These are phyloP conservation scores for Wickerhamomyces ciferrii DNA, from an alignment of 805 yeast species.

Conservation along the genomic window DNA sequence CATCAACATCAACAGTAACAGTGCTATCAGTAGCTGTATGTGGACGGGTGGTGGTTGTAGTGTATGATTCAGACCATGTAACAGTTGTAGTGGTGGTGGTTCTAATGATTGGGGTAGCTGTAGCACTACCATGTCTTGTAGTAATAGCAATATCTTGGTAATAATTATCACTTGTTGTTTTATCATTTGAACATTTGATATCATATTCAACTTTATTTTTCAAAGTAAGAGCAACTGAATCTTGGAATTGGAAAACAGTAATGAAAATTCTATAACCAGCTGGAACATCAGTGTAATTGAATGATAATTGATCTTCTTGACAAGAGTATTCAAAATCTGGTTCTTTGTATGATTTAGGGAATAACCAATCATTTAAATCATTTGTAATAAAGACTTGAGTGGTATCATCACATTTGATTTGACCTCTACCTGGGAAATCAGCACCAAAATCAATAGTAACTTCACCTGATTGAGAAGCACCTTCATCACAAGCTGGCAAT, in stretches of 20 bases:
- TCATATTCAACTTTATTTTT: conserved; percentile 9
- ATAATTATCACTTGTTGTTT: background rate
- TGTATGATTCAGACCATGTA: conserved; percentile 1
- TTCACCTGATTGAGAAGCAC: conserved; percentile 20
- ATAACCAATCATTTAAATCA: conserved; percentile 28
- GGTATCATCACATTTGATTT: conserved; percentile 15
- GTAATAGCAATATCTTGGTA: conserved; percentile 3
- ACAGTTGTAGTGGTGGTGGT: conserved; percentile 4
- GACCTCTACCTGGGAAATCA: conserved; percentile 10
- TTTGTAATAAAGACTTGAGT: conserved; percentile 17
- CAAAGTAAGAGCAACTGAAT: conserved; percentile 1
- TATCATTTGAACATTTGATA: conserved; percentile 7
- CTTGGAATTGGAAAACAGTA: conserved; percentile 25
- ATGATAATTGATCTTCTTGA: conserved; percentile 16
- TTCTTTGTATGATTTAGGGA: conserved; percentile 19
- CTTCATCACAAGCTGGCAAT: conserved; percentile 26
- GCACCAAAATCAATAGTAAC: conserved; percentile 18
- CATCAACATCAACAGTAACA: conserved; percentile 7
- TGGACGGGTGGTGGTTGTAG: conserved; percentile 8
- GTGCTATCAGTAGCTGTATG: conserved; percentile 6
- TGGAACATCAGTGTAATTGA: conserved; percentile 16
- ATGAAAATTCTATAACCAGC: conserved; percentile 24
- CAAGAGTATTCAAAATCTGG: conserved; percentile 17
- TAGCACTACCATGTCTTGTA: conserved; percentile 14
- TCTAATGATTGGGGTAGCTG: conserved; percentile 5